Evolutionary conservation across 345 rosid species (phyloP), one percentile per base, ranked within the genome.

Genomic region (Ceriops decandra): DNA sequence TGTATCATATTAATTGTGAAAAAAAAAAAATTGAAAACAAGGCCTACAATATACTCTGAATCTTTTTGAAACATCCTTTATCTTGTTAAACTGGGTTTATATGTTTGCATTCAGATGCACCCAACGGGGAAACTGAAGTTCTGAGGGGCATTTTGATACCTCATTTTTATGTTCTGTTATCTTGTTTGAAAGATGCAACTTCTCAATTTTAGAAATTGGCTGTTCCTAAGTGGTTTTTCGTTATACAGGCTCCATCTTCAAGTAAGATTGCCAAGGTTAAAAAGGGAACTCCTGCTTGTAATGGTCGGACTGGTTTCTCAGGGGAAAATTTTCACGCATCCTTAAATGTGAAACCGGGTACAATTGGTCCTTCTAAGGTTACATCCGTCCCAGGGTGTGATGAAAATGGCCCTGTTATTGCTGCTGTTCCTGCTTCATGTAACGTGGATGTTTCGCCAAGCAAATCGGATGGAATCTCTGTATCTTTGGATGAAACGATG

Each of bases 401-500:
- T 67, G 85, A 74, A 52, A 53, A 24, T 72, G 71, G 68, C 27
- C 32, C 82, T 28, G 32, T 42, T 49, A 60, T 66, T 67, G 24
- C 66, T 21, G 27, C 68, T 46, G 65, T 75, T 59, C 74, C 88
- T 53, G 59, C 73, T 20, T 64, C 69, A 5, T 69, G 74, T 74
- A 60, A 69, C 67, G 56, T 83, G 66, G 84, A 83, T 66, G 72
- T 79, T 69, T 88, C 91, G 28, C 90, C 91, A 2, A 74, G 71
- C 71, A 86, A 81, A 78, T 88, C 90, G 4, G 91, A 90, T 67
- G 85, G 66, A 19, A 71, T 32, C 1, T 82, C 95, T 0, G 76
- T 86, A 16, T 90, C 98, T 11, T 60, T 84, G 87, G 98, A 85
- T 58, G 93, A 87, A 70, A 77, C 93, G 0, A 84, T 86, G 92